A percentile compares a stretch with the other conserved stretches of the same genome.
These are phyloP conservation scores for Groenewaldozyma tartarivorans DNA, from an alignment of 805 yeast genomes.

Conservation along the genomic window DNA sequence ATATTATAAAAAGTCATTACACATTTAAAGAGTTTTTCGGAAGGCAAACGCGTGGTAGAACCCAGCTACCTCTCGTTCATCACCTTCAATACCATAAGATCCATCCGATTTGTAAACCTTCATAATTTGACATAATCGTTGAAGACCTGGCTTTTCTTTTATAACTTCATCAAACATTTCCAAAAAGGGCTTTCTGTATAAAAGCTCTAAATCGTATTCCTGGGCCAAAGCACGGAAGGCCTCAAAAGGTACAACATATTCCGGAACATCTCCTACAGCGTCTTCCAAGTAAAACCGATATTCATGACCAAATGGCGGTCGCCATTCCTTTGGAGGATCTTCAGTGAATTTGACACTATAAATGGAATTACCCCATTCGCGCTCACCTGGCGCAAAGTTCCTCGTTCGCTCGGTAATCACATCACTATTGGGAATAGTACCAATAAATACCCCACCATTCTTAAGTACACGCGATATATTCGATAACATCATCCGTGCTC, in stretches of 20 bases:
- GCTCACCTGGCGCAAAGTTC: conserved; percentile 41
- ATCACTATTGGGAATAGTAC: conserved; percentile 91
- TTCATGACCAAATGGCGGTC: conserved; percentile 71
- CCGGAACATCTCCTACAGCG: conserved; percentile 95
- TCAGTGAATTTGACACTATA: conserved; percentile 76
- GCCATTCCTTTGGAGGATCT: conserved; percentile 64
- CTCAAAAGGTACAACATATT: conserved; percentile 92
- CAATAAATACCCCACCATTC: conserved; percentile 81
- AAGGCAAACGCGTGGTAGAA: conserved; percentile 80
- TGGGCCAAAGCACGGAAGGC: conserved; percentile 73
- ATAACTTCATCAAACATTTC: conserved; percentile 76
- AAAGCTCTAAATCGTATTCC: conserved; percentile 66
- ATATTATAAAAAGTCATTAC: not conserved
- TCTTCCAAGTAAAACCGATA: conserved; percentile 78
- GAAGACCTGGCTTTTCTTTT: conserved; percentile 36
- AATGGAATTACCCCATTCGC: conserved; percentile 75
- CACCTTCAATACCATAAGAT: conserved; percentile 76
- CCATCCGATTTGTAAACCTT: conserved; percentile 66
- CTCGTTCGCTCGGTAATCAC: conserved; percentile 39
- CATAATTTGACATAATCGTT: conserved; percentile 24
- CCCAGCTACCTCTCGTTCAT: conserved; percentile 79
- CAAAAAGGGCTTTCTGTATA: conserved; percentile 65
- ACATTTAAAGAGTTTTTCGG: conserved; percentile 26
- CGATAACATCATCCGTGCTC: conserved; percentile 59
- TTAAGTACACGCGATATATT: conserved; percentile 70